Conservation (phyloP, 352 stramenopile genomes). For the Pythium aquatile region DNA sequence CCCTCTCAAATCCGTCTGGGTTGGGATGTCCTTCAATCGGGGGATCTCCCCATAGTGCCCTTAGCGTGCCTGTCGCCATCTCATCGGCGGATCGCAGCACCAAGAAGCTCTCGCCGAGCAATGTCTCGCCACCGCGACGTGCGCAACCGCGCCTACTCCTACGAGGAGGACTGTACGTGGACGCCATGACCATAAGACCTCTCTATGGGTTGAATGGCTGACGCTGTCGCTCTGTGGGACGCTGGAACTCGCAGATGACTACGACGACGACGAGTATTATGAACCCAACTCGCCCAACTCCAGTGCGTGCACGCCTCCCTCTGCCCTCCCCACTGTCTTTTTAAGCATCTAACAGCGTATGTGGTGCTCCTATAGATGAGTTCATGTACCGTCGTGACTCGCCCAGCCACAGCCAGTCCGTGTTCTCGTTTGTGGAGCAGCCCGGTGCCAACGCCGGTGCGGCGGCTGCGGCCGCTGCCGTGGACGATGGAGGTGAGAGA, state of each 20-base stretch:
- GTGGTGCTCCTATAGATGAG: constrained; percentile 40
- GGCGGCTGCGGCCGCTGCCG: constrained; percentile 9
- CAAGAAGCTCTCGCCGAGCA: background rate
- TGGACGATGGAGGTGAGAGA: constrained; percentile 40
- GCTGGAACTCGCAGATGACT: constrained; percentile 43
- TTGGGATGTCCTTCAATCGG: background rate
- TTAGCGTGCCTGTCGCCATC: background rate
- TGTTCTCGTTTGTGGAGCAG: constrained; percentile 83
- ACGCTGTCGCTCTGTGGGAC: background rate
- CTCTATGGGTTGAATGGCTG: background rate
- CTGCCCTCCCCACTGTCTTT: background rate
- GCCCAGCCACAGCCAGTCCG: constrained; percentile 64
- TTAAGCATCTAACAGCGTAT: background rate
- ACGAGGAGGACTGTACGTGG: constrained; percentile 76
- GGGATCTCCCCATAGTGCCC: constrained; percentile 12
- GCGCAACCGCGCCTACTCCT: constrained; percentile 87
- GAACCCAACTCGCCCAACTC: constrained; percentile 59
- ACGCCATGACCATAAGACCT: no score
- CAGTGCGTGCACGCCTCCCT: constrained; percentile 33
- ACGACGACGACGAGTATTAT: constrained; percentile 71
- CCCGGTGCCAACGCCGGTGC: constrained; percentile 12
- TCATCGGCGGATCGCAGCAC: background rate
- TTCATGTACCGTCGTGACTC: constrained; percentile 85
- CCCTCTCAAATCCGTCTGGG: background rate
- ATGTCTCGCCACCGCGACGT: constrained; percentile 88